Base-by-base conservation (phyloP, 2,329 filamentous ascomycete species). In the Exophiala sp. region DNA sequence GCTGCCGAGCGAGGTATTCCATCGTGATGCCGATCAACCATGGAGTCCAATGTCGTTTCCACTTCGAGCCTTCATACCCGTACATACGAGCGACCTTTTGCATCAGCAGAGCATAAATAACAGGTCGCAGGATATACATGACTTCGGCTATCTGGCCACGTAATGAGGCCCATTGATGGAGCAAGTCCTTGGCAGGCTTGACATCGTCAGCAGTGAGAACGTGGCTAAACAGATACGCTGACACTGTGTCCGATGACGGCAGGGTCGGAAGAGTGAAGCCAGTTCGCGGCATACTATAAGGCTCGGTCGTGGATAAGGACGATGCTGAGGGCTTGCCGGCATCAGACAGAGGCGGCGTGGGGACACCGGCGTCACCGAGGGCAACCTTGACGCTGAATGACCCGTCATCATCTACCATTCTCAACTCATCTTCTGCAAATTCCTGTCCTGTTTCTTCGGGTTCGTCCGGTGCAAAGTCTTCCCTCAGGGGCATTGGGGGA, bases 191-290 rank as follows among this genome's bases (percentile, higher is more conserved):
- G 0, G 93, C 88, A 0, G 91, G 87, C 67, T 95, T 96, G 73
- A 98, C 93, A 65, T 97, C 93, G 69, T 98, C 93, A 7, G 93
- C 88, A 0, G 88, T 95, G 40, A 98, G 77, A 10, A 97, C 91
- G 58, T 94, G 90, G 27, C 85, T 84, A 19, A 95, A 80, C 3
- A 98, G 79, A 67, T 95, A 98, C 38, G 80, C 81, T 43, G 87
- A 88, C 52, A 96, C 90, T 60, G 95, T 88, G 45, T 83, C 79
- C 1, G 85, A 79, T 49, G 85, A 83, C 0, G 93, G 93, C 13
- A 98, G 75, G 40, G 82, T 85, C 1, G 93, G 91, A 40, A 98
- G 77, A 21, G 82, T 86, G 60, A 95, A 77, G 29, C 89, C 88
- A 0, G 93, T 98, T 52, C 93, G 78, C n/a, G 91, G 91, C 91